These are phyloP conservation scores for Colletotrichum tanaceti DNA, from an alignment of 2,329 filamentous ascomycete species.

Conservation along the genomic window DNA sequence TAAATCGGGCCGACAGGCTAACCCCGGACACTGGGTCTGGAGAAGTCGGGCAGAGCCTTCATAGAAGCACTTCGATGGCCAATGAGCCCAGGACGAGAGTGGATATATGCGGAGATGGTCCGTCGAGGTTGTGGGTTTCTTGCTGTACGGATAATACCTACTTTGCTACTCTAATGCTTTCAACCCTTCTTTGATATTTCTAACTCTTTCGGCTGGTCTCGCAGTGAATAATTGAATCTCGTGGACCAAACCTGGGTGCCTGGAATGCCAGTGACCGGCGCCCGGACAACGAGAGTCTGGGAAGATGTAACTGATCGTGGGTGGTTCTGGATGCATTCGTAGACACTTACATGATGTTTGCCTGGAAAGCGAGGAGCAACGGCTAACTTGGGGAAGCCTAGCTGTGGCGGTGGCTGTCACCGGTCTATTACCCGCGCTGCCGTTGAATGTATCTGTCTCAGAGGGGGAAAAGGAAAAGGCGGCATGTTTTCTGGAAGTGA, in stretches of 20 bases:
- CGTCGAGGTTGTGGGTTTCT: too few species aligned
- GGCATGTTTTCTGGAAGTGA: neutral
- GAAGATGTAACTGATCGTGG: conserved; percentile 34
- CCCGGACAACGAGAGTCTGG: conserved; percentile 25
- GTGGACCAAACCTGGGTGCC: too few species aligned
- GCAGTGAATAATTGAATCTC: neutral
- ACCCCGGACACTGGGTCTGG: conserved; percentile 11
- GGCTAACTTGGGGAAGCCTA: neutral
- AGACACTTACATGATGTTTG: conserved; percentile 5
- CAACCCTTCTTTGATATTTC: conserved; percentile 4
- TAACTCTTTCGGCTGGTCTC: conserved; percentile 2
- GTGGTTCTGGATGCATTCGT: conserved; percentile 28
- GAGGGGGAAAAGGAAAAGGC: neutral
- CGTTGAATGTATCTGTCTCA: conserved; percentile 26
- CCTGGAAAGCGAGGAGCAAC: neutral
- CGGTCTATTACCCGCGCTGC: conserved; percentile 12
- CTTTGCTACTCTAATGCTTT: neutral
- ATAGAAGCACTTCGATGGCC: neutral
- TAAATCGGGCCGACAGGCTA: conserved; percentile 13
- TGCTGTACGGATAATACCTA: too few species aligned
- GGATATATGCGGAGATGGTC: neutral
- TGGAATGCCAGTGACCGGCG: conserved; percentile 12
- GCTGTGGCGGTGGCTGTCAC: conserved; percentile 2
- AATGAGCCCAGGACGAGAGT: neutral
- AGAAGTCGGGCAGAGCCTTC: conserved; percentile 10